Evolutionary conservation across 768 basidiomycete genomes (phyloP), one percentile per base, ranked within the genome.

Genomic region (Krasilnikovozyma curviuscula): DNA sequence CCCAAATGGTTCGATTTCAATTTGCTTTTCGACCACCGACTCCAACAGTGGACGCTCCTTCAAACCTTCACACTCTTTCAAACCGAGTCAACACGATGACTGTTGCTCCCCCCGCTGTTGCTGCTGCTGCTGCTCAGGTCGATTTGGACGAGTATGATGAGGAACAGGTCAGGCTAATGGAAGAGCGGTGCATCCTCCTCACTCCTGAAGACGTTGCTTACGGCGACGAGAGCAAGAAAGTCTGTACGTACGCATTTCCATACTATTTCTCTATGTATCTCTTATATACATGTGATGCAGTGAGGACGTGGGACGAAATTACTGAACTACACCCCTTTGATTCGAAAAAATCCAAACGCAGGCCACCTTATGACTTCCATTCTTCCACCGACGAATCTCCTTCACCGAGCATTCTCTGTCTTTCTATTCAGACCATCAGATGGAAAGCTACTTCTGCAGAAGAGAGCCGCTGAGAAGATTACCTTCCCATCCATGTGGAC

Each of bases 401-500:
- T 98, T 23, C 93, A 98, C 65, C 81, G 93, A 33, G 93, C 93
- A 16, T 98, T 98, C 70, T 95, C 89, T 50, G 89, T 80, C 30
- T 97, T 98, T 65, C 74, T 95, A 55, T 98, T 97, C 71, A 72
- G 86, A 31, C 93, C 93, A 3, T 76, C 77, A 12, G 86, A 95
- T 63, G 93, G 93, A 39, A 83, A 79, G 64, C 73, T 98, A 16
- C 71, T 98, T 24, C 73, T 98, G 38, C 93, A 98, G 63, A 85
- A 86, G 65, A 76, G 93, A 31, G 93, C 93, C 18, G 71, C 78
- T n/a, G 88, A 91, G 69, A 98, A 98, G 71, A 98, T 98, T 61
- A 98, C 93, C 7, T 98, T 98, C 69, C 93, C 93, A 5, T 74
- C 83, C 58, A 88, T 95, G 88, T 98, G 93, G 93, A 98, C 93